These are phyloP conservation scores for Dichomitus squalens DNA, from an alignment of 1,284 basidiomycete genomes.

Conservation along the genomic window DNA sequence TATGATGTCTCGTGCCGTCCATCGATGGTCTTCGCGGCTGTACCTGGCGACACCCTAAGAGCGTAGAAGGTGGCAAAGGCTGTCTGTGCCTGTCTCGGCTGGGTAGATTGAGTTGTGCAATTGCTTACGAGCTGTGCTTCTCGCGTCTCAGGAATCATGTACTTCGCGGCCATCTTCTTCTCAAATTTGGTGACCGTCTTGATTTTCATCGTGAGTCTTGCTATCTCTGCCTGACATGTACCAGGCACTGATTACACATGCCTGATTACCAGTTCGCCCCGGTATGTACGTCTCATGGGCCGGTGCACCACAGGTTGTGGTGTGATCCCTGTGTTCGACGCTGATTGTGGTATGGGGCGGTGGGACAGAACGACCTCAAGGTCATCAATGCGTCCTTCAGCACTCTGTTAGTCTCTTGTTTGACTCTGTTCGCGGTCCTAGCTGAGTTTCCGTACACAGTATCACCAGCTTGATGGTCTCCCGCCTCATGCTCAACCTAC, in stretches of 20 bases:
- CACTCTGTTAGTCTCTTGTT: slow-evolving; percentile 20
- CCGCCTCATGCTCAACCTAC: slow-evolving; percentile 32
- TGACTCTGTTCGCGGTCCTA: not conserved
- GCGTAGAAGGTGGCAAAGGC: not conserved
- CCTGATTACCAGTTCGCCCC: slow-evolving; percentile 18
- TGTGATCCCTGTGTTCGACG: slow-evolving; percentile 2
- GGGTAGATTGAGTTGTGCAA: not conserved
- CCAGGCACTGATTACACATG: not conserved
- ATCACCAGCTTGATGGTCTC: slow-evolving; percentile 33
- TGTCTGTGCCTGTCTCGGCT: not conserved
- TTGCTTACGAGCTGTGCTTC: not conserved
- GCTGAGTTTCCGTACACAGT: slow-evolving; percentile 5
- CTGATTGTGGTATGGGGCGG: not conserved
- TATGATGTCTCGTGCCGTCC: not conserved
- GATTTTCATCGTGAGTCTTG: slow-evolving; percentile 28
- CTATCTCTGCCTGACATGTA: not conserved
- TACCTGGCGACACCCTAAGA: not conserved
- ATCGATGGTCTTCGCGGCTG: not conserved
- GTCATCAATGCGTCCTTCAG: slow-evolving; percentile 33
- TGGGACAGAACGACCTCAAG: slow-evolving; percentile 27
- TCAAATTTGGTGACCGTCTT: slow-evolving; percentile 30
- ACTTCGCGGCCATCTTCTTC: slow-evolving; percentile 31
- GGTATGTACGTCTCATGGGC: slow-evolving; percentile 15
- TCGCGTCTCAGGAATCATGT: slow-evolving; percentile 29
- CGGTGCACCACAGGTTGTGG: slow-evolving; percentile 1